Conservation (phyloP, 202 grass and related monocot genomes). For the Digitaria exilis region DNA sequence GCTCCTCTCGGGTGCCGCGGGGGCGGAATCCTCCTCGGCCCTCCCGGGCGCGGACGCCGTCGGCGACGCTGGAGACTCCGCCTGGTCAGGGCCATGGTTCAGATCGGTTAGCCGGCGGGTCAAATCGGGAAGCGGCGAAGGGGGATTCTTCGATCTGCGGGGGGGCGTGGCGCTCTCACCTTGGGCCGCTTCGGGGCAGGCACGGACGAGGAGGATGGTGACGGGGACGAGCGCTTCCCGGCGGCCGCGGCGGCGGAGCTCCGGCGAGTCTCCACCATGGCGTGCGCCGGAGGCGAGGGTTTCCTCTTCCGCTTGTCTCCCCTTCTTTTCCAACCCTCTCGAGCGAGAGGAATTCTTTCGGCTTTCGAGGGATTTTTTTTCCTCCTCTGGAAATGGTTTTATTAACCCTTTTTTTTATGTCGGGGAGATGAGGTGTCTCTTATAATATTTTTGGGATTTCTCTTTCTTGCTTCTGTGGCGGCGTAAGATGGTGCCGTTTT, state of each 20-base stretch:
- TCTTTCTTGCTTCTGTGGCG: not conserved
- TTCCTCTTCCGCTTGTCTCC: constrained; percentile 29
- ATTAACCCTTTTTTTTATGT: constrained; percentile 34
- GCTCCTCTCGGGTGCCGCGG: constrained; percentile 19
- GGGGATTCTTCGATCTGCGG: constrained; percentile 22
- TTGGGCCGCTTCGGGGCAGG: constrained; percentile 77
- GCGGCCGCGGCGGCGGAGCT: constrained; percentile 70
- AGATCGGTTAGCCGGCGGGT: constrained; percentile 37
- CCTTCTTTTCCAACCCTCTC: constrained; percentile 16
- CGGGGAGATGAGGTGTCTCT: not conserved
- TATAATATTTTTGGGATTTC: constrained; percentile 29
- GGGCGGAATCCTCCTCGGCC: constrained; percentile 41
- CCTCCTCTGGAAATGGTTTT: constrained; percentile 33
- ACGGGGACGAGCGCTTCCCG: constrained; percentile 52
- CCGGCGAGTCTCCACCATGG: constrained; percentile 97
- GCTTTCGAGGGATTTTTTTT: constrained; percentile 17
- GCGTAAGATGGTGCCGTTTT: too few relatives aligned
- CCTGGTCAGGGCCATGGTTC: constrained; percentile 39
- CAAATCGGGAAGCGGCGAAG: constrained; percentile 24
- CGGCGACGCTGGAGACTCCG: constrained; percentile 38
- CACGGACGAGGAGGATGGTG: constrained; percentile 52
- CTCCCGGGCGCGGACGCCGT: constrained; percentile 43
- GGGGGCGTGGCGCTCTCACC: constrained; percentile 57
- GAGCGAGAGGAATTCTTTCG: constrained; percentile 23
- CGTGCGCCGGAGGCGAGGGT: constrained; percentile 38